A percentile compares a stretch with the other conserved stretches of the same genome.
phyloP scores from a whole-genome alignment of 73 alveolate genomes.

The Tetrahymena thermophila region DNA sequence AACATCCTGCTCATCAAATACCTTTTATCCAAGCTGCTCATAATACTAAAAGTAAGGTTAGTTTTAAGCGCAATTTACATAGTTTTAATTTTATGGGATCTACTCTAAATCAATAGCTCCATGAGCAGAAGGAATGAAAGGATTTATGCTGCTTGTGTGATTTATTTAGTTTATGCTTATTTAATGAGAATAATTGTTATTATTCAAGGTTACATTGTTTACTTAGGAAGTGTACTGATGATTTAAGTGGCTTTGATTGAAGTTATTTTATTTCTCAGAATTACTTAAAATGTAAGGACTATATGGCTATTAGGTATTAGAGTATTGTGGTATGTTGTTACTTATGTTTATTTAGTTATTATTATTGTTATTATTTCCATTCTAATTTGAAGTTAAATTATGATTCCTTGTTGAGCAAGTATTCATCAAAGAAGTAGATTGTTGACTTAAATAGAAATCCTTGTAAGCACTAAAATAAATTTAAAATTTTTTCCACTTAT shows the following conservation, averaged over 20 bases:
- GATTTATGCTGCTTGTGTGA: background rate
- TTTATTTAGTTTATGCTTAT: background rate
- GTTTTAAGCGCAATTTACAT: background rate
- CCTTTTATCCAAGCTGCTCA: background rate
- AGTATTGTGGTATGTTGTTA: background rate
- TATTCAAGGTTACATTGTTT: background rate
- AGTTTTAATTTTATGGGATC: background rate
- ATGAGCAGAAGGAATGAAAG: background rate
- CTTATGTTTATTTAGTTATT: background rate
- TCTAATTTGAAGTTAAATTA: background rate
- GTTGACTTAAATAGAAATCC: background rate
- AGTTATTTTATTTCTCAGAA: background rate
- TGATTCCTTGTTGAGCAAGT: background rate
- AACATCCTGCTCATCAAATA: background rate
- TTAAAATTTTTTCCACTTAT: background rate
- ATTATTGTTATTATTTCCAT: background rate
- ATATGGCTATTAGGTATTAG: background rate
- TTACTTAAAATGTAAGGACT: background rate
- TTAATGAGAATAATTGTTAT: background rate
- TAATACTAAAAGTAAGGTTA: background rate
- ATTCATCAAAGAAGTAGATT: background rate
- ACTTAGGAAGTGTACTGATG: background rate
- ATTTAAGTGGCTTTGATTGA: background rate
- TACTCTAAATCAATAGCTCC: background rate
- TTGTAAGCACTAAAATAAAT: background rate